These are phyloP conservation scores for Basipetospora sp. DNA, from an alignment of 2,329 filamentous ascomycete species.

Conservation along the genomic window DNA sequence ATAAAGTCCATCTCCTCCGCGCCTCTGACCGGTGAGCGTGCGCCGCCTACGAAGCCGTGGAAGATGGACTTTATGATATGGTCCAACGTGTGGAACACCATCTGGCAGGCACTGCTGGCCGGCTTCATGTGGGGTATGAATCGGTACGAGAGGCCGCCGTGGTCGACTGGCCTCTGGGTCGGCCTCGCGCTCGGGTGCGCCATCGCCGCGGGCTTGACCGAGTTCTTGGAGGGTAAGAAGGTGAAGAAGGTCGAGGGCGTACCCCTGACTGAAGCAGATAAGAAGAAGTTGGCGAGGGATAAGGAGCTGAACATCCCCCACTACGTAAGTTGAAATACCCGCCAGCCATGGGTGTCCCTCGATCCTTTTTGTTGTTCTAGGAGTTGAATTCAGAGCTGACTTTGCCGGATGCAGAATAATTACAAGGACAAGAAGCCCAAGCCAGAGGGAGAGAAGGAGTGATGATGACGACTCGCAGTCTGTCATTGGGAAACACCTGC, in stretches of 20 bases:
- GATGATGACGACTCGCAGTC: too few relatives aligned
- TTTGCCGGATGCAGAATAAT: constrained; percentile 24
- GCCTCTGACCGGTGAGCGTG: constrained; percentile 58
- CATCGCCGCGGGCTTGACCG: constrained; percentile 50
- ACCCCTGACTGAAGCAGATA: constrained; percentile 42
- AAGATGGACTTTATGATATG: constrained; percentile 69
- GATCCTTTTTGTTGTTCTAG: background rate
- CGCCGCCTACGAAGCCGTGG: constrained; percentile 53
- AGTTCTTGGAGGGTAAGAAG: constrained; percentile 55
- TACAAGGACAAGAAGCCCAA: constrained; percentile 36
- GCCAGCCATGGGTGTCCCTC: too few relatives aligned
- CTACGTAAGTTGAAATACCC: constrained; percentile 28
- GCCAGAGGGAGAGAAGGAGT: constrained; percentile 22
- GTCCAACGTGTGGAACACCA: constrained; percentile 65
- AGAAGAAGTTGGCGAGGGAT: constrained; percentile 34
- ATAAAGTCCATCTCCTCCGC: constrained; percentile 45
- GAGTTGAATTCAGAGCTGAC: background rate
- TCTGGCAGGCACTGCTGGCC: constrained; percentile 58
- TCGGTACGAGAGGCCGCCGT: constrained; percentile 57
- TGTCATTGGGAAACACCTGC: too few relatives aligned
- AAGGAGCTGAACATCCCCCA: constrained; percentile 41
- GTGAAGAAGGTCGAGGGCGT: constrained; percentile 62
- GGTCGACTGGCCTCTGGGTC: constrained; percentile 69
- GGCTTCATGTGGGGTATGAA: constrained; percentile 76
- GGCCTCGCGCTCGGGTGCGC: constrained; percentile 55